Evolutionary conservation across 2,329 filamentous ascomycete species (phyloP), one percentile per base, ranked within the genome.

Genomic region (Ophiostoma himal-ulmi): DNA sequence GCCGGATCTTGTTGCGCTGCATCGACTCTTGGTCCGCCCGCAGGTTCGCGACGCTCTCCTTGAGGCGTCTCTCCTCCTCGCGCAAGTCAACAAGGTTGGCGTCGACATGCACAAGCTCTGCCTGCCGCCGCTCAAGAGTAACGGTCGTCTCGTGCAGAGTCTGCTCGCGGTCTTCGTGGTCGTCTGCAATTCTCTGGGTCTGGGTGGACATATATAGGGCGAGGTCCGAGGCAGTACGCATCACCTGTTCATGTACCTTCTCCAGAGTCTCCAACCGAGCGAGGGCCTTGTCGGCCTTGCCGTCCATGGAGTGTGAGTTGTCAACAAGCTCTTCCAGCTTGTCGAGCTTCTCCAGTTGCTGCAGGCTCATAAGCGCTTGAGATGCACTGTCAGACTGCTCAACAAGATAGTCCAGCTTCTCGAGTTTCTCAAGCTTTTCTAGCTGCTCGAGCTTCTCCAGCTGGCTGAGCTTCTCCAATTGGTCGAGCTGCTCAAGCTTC

Each of bases 211-310:
- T 86, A 77, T 97, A 97, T 60, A 90, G 87, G 1, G 91, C 90
- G 70, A 99, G 89, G 77, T 96, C 93, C 26, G 89, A 87, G 0
- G 94, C 93, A 1, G 93, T 96, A 71, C 89, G 85, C 77, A 92
- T 88, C 70, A 99, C 93, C 75, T 96, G 91, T 74, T 91, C 86
- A 76, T 97, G 93, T 68, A 98, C 95, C 78, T 93, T 87, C 74
- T 97, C 93, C 5, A 99, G 85, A 34, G 92, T 91, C 73, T 91
- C 90, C 65, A 97, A 86, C 75, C 94, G 92, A 5, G 85, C 83
- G 48, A 92, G 86, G 1, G 91, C 88, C 76, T 92, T 89, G 68
- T 86, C 86, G 0, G 91, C 86, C 26, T 71, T 70, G 66, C 44
- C 60, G 57, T 68, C 66, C 5, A 52, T 57, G 8, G 86, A 84